Base-by-base conservation (phyloP, 495 filamentous ascomycete species). In the Trypethelium eluteriae region DNA sequence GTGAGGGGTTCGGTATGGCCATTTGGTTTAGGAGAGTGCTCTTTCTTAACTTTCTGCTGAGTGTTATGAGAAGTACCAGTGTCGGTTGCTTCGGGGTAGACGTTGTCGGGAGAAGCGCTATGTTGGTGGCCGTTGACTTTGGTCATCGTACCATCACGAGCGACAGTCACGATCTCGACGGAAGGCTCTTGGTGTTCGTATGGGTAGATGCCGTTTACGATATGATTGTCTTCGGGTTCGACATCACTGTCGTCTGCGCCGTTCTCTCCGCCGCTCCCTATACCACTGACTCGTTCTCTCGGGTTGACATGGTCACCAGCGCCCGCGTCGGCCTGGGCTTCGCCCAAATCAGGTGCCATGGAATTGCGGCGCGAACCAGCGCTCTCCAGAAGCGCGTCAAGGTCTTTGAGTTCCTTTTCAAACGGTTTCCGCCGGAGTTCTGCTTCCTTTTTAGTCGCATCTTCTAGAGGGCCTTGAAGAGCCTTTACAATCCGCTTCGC, bases 401-500 rank as follows among this genome's bases (percentile, higher is more conserved):
- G 80, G 68, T 94, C 86, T 66, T 86, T 85, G 39, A 89, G 76
- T 62, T 89, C 84, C 44, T 82, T 82, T 64, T 93, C 90, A 62
- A 85, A 85, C 9, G 88, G 81, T 70, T 84, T 86, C 66, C 85
- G 81, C 64, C 80, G 85, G 9, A 96, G 79, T 56, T 95, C 91
- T 49, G 88, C 86, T 75, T 98, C 93, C 46, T 89, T 90, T 62
- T 83, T 81, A 53, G 89, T 78, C 2, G 91, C 91, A 57, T 87
- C 84, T 74, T 96, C 90, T 6, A 96, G 78, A 47, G 85, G 81
- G 18, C 85, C 84, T 73, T 94, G 89, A 35, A 96, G 82, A 2
- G 85, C 83, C 75, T 90, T 91, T 67, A 96, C 81, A 62, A 97
- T 92, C 53, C 90, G 83, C 74, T 93, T 96, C 14, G 88, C 93